Conservation (phyloP, 73 alveolate species). For the Paramecium sexaurelia region DNA sequence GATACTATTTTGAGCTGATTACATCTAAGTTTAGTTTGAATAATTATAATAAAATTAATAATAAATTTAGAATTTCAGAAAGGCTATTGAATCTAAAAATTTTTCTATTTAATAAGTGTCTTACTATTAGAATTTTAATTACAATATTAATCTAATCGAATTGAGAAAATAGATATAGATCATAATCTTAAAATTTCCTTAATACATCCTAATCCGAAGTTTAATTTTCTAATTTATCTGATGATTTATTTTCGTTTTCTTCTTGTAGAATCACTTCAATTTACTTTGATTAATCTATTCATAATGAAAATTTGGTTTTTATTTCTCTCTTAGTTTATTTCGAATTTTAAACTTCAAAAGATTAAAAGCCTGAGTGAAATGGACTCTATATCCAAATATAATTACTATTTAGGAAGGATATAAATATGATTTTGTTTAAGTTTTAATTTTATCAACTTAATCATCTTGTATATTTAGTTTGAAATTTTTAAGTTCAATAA, state of each 20-base stretch:
- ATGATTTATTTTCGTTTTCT: not conserved
- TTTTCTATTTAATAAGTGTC: too few species aligned
- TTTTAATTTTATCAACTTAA: not conserved
- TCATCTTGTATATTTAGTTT: conserved; percentile 38
- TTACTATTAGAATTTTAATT: too few species aligned
- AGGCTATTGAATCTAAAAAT: too few species aligned
- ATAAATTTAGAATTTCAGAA: too few species aligned
- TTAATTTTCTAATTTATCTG: not conserved
- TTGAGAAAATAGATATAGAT: too few species aligned
- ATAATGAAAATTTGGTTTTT: too few species aligned
- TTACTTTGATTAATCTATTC: not conserved
- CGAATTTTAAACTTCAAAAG: not conserved
- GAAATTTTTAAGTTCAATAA: conserved; percentile 39
- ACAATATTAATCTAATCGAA: too few species aligned
- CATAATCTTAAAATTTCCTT: not conserved
- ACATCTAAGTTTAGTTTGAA: too few species aligned
- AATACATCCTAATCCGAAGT: not conserved
- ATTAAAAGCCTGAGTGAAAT: not conserved
- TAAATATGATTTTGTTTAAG: not conserved
- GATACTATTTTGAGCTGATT: too few species aligned
- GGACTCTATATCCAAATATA: not conserved
- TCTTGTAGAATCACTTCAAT: not conserved
- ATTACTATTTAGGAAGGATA: not conserved
- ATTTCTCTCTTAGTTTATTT: not conserved
- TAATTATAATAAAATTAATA: too few species aligned